Conservation (phyloP, 2,329 filamentous ascomycete genomes). For the Ophiostoma ips region DNA sequence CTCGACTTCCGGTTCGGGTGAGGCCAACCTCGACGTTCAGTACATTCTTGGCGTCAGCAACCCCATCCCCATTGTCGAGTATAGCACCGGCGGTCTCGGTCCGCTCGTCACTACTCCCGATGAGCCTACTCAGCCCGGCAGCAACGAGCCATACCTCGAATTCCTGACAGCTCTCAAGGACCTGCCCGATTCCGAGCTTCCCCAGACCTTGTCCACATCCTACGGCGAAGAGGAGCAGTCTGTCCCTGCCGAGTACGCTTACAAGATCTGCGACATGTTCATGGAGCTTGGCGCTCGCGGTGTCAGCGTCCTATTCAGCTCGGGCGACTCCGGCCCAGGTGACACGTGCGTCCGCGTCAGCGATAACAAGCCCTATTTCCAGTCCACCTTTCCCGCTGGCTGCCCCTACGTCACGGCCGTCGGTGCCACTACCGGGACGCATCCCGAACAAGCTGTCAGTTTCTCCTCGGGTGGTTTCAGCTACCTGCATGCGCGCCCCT, state of each 20-base stretch:
- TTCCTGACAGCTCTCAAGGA: conserved; percentile 45
- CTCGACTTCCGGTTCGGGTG: conserved; percentile 23
- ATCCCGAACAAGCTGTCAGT: conserved; percentile 16
- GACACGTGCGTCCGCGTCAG: conserved; percentile 45
- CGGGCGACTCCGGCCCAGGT: conserved; percentile 47
- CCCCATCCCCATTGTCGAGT: conserved; percentile 41
- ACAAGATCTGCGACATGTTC: conserved; percentile 48
- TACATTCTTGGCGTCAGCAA: conserved; percentile 42
- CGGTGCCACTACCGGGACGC: conserved; percentile 36
- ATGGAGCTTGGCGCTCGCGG: conserved; percentile 53
- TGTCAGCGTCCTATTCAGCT: conserved; percentile 49
- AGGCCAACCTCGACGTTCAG: conserved; percentile 53
- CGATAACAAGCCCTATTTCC: conserved; percentile 24
- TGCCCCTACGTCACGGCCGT: conserved; percentile 35
- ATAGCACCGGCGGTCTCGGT: conserved; percentile 45
- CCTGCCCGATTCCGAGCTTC: conserved; percentile 35
- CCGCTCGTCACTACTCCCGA: conserved; percentile 39
- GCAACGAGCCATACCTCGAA: conserved; percentile 56
- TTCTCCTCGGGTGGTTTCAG: conserved; percentile 32
- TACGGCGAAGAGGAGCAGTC: conserved; percentile 57
- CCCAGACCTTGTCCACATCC: conserved; percentile 48
- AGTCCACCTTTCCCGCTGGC: conserved; percentile 24
- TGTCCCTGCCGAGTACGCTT: conserved; percentile 45
- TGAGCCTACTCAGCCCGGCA: conserved; percentile 31
- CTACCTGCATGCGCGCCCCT: conserved; percentile 28